A percentile compares a stretch with the other conserved stretches of the same genome.
Conservation (phyloP, 2,329 filamentous ascomycete genomes). For the Colletotrichum cuscutae region DNA sequence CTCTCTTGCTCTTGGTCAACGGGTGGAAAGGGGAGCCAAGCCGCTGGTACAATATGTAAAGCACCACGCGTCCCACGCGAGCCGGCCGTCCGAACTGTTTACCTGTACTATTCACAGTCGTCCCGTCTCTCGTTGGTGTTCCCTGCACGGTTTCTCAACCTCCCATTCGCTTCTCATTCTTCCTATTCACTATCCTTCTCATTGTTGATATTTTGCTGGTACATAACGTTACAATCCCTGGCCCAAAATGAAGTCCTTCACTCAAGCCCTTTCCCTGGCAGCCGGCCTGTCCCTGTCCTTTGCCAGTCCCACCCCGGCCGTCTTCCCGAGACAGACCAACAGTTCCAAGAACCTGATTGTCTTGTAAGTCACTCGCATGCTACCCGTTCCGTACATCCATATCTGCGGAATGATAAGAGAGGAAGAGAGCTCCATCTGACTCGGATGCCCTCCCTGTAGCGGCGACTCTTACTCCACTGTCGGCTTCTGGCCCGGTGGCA, state of each 20-base stretch:
- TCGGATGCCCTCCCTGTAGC: constrained; percentile 41
- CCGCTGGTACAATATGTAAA: constrained; percentile 7
- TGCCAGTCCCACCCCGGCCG: constrained; percentile 14
- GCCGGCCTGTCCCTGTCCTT: constrained; percentile 27
- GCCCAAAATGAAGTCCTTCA: constrained; percentile 22
- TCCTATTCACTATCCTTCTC: background rate
- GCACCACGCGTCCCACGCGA: background rate
- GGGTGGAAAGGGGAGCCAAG: background rate
- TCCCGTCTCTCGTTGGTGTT: background rate
- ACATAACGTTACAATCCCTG: background rate
- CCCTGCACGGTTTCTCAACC: background rate
- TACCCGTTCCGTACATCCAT: background rate
- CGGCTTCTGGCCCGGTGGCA: constrained; percentile 60
- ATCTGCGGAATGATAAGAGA: background rate
- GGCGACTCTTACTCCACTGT: constrained; percentile 71
- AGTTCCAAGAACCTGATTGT: constrained; percentile 22
- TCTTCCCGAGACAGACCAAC: constrained; percentile 15
- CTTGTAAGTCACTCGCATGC: constrained; percentile 10
- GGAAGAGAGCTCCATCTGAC: background rate
- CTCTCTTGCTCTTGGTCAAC: background rate
- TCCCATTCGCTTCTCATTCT: constrained; percentile 3
- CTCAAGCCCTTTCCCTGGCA: constrained; percentile 17
- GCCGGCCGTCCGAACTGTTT: background rate
- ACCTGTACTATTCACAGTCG: background rate
- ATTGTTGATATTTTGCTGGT: constrained; percentile 19